phyloP scores from a whole-genome alignment of 345 rosid species.

The Ailanthus altissimus region DNA sequence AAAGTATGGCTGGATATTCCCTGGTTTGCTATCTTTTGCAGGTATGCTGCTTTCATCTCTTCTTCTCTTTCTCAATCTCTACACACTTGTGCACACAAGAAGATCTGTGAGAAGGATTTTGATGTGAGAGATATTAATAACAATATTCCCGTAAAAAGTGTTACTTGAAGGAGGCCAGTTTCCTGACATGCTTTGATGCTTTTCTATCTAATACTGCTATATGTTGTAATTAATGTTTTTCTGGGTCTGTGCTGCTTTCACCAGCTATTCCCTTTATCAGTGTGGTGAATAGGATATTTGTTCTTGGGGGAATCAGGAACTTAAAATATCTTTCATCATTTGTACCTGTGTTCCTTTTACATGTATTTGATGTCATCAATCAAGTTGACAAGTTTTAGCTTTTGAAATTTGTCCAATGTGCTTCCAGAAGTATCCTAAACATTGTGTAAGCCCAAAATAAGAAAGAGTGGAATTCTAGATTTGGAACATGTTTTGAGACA shows the following conservation, averaged over 20 bases:
- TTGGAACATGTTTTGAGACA: not conserved
- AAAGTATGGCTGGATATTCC: conserved; percentile 99
- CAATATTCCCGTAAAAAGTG: not conserved
- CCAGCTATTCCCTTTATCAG: not conserved
- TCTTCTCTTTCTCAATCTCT: not conserved
- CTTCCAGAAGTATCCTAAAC: not conserved
- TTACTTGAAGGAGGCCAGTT: conserved; percentile 1
- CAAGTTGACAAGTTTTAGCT: not conserved
- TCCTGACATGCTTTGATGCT: not conserved
- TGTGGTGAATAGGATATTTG: not conserved
- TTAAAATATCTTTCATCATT: not conserved
- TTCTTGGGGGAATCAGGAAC: not conserved
- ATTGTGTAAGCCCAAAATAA: not conserved
- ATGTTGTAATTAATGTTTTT: not conserved
- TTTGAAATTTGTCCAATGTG: not conserved
- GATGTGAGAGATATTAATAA: not conserved
- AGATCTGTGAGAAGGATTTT: not conserved
- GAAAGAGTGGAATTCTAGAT: not conserved
- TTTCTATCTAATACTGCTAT: not conserved
- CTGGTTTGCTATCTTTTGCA: conserved; percentile 97
- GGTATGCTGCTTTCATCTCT: conserved; percentile 40
- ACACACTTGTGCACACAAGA: not conserved
- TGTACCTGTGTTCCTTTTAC: not conserved
- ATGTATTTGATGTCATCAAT: not conserved
- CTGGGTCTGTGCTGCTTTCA: not conserved